A percentile compares a stretch with the other conserved stretches of the same genome.
These are phyloP conservation scores for Ogataea dorogensis DNA, from an alignment of 805 yeast species.

Conservation along the genomic window DNA sequence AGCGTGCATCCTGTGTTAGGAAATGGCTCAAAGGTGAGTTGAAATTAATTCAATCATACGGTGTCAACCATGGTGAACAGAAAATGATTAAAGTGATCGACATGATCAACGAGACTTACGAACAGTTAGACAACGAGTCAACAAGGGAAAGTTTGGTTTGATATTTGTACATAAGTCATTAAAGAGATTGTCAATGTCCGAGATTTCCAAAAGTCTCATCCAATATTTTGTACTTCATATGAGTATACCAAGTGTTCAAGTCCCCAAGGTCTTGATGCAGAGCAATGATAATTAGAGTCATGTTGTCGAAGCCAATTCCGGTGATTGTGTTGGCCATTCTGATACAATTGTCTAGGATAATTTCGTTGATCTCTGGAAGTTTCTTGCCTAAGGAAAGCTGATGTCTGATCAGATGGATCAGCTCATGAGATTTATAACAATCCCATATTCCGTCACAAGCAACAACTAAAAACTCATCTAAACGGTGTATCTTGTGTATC, in stretches of 20 bases:
- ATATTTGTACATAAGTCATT: conserved; percentile 7
- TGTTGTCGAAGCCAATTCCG: conserved; percentile 80
- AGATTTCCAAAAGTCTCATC: conserved; percentile 36
- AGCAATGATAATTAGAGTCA: conserved; percentile 72
- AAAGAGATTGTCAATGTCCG: conserved; percentile 7
- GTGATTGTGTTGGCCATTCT: conserved; percentile 70
- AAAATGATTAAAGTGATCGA: conserved; percentile 57
- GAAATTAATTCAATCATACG: conserved; percentile 42
- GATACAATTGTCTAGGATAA: conserved; percentile 62
- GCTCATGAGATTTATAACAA: conserved; percentile 54
- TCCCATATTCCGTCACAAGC: conserved; percentile 91
- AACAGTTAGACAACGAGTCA: not conserved
- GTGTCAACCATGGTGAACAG: conserved; percentile 66
- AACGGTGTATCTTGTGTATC: conserved; percentile 43
- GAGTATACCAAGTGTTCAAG: conserved; percentile 57
- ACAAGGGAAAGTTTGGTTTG: not conserved
- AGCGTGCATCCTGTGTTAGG: conserved; percentile 64
- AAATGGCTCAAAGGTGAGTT: conserved; percentile 53
- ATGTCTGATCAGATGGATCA: conserved; percentile 54
- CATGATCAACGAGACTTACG: conserved; percentile 42
- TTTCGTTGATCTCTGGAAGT: conserved; percentile 57
- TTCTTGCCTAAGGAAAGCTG: conserved; percentile 56
- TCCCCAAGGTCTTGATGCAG: conserved; percentile 41
- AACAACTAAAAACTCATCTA: conserved; percentile 67
- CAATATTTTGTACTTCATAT: conserved; percentile 43